Base-by-base conservation (phyloP, 2,329 filamentous ascomycete genomes). In the Colletotrichum caudatum region DNA sequence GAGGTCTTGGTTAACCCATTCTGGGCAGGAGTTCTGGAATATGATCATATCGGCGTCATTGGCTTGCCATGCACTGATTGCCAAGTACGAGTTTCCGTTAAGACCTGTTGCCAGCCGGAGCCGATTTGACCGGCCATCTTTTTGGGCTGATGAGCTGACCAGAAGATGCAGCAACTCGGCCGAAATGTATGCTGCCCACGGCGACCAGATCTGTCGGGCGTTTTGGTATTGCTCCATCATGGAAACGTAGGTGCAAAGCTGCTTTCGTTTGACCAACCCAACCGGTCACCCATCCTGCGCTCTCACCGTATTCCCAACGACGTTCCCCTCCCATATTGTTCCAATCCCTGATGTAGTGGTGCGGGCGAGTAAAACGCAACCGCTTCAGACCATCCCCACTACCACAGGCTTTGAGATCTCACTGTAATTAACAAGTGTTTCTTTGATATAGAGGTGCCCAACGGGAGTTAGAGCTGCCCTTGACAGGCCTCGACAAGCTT, bases 151-250 rank as follows among this genome's bases (percentile, higher is more conserved):
- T 46, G 26, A 44, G 23, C 26, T 53, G 18, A 53, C 35, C 29
- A 41, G 69, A 66, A 69, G 64, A 9, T 18, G n/a, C 50, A 83
- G 82, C 69, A 80, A 82, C 53, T 79, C 81, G 0, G 81, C 84
- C 37, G 84, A 86, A 71, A 83, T 87, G 79, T 78, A 81, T 26
- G 84, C 85, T 1, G 78, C 82, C 6, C 81, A 80, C 56, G 84
- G 83, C 16, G 86, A 89, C 74, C 78, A 88, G n/a, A 81, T 88
- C 33, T 85, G 87, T 70, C 83, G 87, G 67, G 81, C 82, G 1
- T 90, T 87, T 71, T 90, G 88, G 88, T 85, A 87, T 73, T 90
- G 88, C 74, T 84, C 84, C 12, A 83, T 89, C 48, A 85, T 85
- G 77, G 86, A 88, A 75, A 86, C 85, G 84, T 87, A 80, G 67